Conservation (phyloP, 257 asterid genomes). For the Nicotiana noctiflora region DNA sequence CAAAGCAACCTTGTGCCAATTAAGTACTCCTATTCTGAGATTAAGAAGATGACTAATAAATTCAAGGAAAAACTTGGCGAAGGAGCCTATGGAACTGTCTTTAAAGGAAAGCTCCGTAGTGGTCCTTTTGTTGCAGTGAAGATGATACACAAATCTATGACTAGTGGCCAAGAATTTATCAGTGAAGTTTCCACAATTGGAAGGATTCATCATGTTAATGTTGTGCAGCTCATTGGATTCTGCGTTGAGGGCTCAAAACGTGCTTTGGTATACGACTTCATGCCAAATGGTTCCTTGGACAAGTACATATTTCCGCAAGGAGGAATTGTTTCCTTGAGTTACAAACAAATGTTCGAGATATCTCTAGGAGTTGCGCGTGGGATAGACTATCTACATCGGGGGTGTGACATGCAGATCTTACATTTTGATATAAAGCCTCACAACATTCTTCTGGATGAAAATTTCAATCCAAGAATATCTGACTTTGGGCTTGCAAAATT, state of each 20-base stretch:
- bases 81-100: constrained; percentile 43
- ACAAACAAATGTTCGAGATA: constrained; percentile 28
- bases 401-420: constrained; percentile 26
- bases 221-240: constrained; percentile 42
- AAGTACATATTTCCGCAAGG: constrained; percentile 16
- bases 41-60: constrained; percentile 39
- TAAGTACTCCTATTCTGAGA: constrained; percentile 30
- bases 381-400: constrained; percentile 30
- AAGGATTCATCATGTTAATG: constrained; percentile 34
- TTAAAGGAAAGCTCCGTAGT: constrained; percentile 39
- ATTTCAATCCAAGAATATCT: constrained; percentile 34
- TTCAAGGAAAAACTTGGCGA: constrained; percentile 40
- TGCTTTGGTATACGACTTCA: constrained; percentile 34
- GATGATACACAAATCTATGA: constrained; percentile 24
- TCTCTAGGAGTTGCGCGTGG: constrained; percentile 42
- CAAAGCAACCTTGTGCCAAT: constrained; percentile 32
- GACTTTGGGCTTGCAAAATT: constrained; percentile 33
- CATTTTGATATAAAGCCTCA: constrained; percentile 40
- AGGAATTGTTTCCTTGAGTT: constrained; percentile 17
- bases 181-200: constrained; percentile 29
- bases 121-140: constrained; percentile 57
- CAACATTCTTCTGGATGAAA: constrained; percentile 37
- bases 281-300: constrained; percentile 39
- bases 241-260: constrained; percentile 32
- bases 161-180: constrained; percentile 32